Evolutionary conservation across 1,284 basidiomycete genomes (phyloP), one percentile per base, ranked within the genome.

Genomic region (Tausonia pullulans): DNA sequence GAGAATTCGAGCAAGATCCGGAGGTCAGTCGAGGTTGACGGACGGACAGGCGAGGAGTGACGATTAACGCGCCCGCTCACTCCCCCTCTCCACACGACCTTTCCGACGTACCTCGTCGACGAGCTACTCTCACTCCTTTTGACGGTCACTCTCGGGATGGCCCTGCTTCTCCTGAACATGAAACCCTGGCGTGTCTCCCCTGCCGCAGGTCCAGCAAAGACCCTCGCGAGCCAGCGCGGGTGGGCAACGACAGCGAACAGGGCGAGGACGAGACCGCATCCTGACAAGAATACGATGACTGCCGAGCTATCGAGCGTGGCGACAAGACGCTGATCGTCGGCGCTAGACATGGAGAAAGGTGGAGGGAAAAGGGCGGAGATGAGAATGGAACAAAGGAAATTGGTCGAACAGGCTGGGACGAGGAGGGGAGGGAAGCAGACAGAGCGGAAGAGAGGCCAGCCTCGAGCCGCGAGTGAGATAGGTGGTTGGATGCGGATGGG

Each of bases 231-330:
- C 43, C 45, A 27, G 6, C 64, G 46, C 1, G 64, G 58, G 39
- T 61, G 64, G 39, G 64, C 59, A 13, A 50, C 64, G 3, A 65
- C 16, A 7, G 54, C 51, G 40, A 65, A 65, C 6, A 55, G 27
- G 3, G 9, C 58, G n/a, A 61, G 49, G 5, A 58, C 48, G 6
- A 51, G 27, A 5, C 41, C 64, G 54, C 44, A 16, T 4, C 14
- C 54, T 41, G 43, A 46, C n/a, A 58, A 48, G 49, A 57, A 65
- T 1, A 8, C 54, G 13, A 50, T 13, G 8, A 61, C 27, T 27
- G 27, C 27, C 27, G 27, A 27, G 27, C 27, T 27, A 27, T 27
- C 27, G 27, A 27, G 27, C 27, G 27, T 27, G 27, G 27, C 27
- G 27, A 27, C 27, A 27, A 27, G 27, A 27, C 27, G 27, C 27